Evolutionary conservation across 2,329 filamentous ascomycete species (phyloP), one percentile per base, ranked within the genome.

Genomic region (Fusarium camptoceras): DNA sequence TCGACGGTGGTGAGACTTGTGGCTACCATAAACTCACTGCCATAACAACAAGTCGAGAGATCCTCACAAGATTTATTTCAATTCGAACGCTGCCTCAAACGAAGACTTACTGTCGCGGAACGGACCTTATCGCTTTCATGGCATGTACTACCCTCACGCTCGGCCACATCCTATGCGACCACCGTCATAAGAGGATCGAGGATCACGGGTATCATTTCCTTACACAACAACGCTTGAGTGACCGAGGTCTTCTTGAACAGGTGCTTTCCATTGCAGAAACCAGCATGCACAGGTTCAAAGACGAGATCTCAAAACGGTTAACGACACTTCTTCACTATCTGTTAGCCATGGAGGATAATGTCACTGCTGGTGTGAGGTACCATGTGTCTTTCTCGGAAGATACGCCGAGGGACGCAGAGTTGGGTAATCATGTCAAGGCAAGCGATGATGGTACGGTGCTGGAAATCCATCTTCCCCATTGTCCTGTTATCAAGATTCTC

Each of bases 41-140:
- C 44, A 71, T 86, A 6, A 80, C 79, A 7, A 82, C 85, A 4
- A 85, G 84, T 41, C 84, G 87, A 1, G 83, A 84, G 50, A 79
- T 88, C 25, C 76, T 89, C 2, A 76, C 75, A 2, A 81, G 83
- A 1, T 88, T 85, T 63, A 66, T 85, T 20, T 63, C 77, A 4
- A 84, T 86, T 51, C 82, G 83, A 2, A 74, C 70, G 6, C 76
- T 83, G 3, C 80, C 81, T 2, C 80, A 78, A 47, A 77, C 76
- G 5, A 75, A 78, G 0, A 71, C 85, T 3, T 83, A 82, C 43
- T 81, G 78, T 46, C 83, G 85, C 1, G 83, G 84, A 25, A 79
- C 83, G 2, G 85, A 88, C 71, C 86, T 85, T 41, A 78, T 84
- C 1, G 82, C 83, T 0, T 80, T 88, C 6, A 82, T 86, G 7